A percentile compares a stretch with the other conserved stretches of the same genome.
phyloP scores from a whole-genome alignment of 345 rosid genomes.

The Bruguiera parviflora region DNA sequence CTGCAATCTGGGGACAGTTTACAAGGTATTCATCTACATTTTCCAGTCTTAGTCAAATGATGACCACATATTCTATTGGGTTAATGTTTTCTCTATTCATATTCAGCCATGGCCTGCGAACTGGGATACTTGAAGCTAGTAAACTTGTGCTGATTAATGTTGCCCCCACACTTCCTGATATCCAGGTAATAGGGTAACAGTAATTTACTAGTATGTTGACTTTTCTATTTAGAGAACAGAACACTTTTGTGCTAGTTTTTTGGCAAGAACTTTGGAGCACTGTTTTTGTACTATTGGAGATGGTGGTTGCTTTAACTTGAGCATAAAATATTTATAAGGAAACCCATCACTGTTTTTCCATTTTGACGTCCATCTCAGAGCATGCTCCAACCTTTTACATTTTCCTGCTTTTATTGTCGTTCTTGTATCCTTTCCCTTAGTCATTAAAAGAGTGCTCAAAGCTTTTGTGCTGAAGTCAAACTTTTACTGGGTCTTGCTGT shows the following conservation, averaged over 20 bases:
- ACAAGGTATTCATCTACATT: constrained; percentile 56
- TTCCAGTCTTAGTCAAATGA: constrained; percentile 5
- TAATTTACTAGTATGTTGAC: not conserved
- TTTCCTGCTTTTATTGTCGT: not conserved
- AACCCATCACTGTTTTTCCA: not conserved
- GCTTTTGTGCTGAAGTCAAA: too few species aligned
- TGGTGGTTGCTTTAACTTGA: not conserved
- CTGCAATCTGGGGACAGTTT: constrained; percentile 95
- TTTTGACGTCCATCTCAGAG: not conserved
- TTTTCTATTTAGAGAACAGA: not conserved
- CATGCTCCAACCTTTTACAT: not conserved
- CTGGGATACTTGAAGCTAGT: constrained; percentile 91
- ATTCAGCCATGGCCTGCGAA: constrained; percentile 87
- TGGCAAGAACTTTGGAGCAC: not conserved
- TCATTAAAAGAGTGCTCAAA: not conserved
- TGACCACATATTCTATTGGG: constrained; percentile 5
- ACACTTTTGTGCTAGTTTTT: not conserved
- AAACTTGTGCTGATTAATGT: constrained; percentile 79
- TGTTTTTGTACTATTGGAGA: not conserved
- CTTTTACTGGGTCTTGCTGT: not conserved
- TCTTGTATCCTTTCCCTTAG: not conserved
- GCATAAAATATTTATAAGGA: not conserved
- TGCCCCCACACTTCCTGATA: constrained; percentile 82
- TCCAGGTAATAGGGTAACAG: constrained; percentile 54
- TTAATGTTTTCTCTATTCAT: constrained; percentile 15